Percentiles rank a stretch among this genome's conserved stretches.
phyloP scores from a whole-genome alignment of 257 asterid genomes.

The Nicotiana tabacum region DNA sequence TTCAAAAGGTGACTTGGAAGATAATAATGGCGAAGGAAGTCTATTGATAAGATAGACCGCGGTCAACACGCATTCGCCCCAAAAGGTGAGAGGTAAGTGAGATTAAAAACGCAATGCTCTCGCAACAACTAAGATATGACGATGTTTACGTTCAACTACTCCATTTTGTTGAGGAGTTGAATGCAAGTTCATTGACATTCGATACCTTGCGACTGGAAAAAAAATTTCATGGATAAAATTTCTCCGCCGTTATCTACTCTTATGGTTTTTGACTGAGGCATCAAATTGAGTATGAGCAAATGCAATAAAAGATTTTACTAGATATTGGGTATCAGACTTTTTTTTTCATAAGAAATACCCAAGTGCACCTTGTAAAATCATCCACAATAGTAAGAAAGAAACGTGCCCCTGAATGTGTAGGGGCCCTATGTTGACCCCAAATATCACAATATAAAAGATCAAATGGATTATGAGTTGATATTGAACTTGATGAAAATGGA shows the following conservation, averaged over 20 bases:
- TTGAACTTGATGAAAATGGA: not conserved
- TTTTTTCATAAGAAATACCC: not conserved
- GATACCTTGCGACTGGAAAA: not conserved
- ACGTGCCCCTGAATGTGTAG: not conserved
- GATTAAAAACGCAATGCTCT: not conserved
- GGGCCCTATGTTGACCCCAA: constrained; percentile 6
- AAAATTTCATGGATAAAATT: not conserved
- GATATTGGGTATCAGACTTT: not conserved
- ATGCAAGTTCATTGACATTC: not conserved
- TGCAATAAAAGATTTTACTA: not conserved
- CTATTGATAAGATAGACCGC: not conserved
- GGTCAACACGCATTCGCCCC: not conserved
- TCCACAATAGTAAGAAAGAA: constrained; percentile 2
- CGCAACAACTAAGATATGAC: not conserved
- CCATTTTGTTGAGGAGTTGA: constrained; percentile 1
- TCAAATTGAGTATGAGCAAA: not conserved
- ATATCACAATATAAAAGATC: constrained; percentile 10
- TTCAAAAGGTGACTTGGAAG: not conserved
- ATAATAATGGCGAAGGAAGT: not conserved
- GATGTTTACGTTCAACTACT: not conserved
- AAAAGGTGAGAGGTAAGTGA: not conserved
- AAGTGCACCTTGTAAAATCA: not conserved
- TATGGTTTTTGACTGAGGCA: not conserved
- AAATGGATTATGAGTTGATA: not conserved
- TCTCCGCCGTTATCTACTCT: not conserved